A percentile compares a stretch with the other conserved stretches of the same genome.
Conservation (phyloP, 2,329 filamentous ascomycete species). For the Fusarium phyllophilum region DNA sequence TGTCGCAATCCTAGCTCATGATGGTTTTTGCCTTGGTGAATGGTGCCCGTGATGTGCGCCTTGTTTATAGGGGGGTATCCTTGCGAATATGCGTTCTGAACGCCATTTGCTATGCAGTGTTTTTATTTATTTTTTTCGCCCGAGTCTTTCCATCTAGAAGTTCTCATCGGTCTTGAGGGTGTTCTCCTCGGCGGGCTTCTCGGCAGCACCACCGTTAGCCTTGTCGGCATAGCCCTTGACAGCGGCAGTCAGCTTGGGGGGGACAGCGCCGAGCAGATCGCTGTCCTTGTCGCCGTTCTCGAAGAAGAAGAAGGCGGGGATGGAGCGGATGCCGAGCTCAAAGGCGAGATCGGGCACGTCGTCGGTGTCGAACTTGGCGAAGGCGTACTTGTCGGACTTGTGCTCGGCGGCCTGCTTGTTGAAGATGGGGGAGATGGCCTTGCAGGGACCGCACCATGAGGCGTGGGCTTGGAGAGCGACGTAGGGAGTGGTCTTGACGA, state of each 20-base stretch:
- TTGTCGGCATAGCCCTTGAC: slow-evolving; percentile 40
- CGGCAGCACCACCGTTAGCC: slow-evolving; percentile 12
- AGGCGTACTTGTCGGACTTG: slow-evolving; percentile 57
- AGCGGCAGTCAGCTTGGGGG: slow-evolving; percentile 46
- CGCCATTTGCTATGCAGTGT: slow-evolving; percentile 10
- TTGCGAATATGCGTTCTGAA: slow-evolving; percentile 25
- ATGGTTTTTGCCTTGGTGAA: slow-evolving; percentile 3
- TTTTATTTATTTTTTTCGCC: background rate
- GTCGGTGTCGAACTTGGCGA: slow-evolving; percentile 70
- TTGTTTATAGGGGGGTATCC: slow-evolving; percentile 33
- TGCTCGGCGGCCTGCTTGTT: slow-evolving; percentile 55
- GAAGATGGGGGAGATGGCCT: slow-evolving; percentile 67
- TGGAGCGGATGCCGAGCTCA: slow-evolving; percentile 62
- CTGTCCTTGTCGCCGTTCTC: slow-evolving; percentile 61
- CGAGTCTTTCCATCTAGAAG: slow-evolving; percentile 14
- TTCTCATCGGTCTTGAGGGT: slow-evolving; percentile 36
- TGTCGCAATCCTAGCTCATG: background rate
- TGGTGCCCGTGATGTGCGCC: slow-evolving; percentile 8
- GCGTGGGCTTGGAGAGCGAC: slow-evolving; percentile 68
- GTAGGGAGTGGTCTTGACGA: slow-evolving; percentile 59
- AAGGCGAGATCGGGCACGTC: slow-evolving; percentile 60
- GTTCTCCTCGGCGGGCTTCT: slow-evolving; percentile 21
- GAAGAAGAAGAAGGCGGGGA: slow-evolving; percentile 71
- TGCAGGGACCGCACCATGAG: slow-evolving; percentile 70
- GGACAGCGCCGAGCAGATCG: slow-evolving; percentile 55